Conservation (phyloP, 2,329 filamentous ascomycete genomes). For the Metarhizium anisopliae region DNA sequence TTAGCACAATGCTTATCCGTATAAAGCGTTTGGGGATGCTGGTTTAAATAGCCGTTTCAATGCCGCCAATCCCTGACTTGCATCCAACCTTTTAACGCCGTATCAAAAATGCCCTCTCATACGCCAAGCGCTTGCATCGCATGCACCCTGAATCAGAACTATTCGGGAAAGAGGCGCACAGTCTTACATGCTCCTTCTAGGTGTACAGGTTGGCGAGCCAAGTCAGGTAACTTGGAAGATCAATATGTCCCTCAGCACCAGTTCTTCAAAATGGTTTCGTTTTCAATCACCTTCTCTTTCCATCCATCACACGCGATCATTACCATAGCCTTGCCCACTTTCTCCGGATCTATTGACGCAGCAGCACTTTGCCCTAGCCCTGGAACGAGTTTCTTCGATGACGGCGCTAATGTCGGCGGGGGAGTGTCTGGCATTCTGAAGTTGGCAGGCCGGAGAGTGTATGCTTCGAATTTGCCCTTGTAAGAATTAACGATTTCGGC, state of each 20-base stretch:
- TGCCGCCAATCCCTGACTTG: too few species aligned
- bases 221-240: neutral
- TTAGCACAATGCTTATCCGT: too few species aligned
- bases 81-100: too few species aligned
- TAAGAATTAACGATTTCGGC: conserved; percentile 26
- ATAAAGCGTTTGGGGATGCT: too few species aligned
- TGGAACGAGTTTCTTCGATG: conserved; percentile 17
- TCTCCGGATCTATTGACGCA: conserved; percentile 23
- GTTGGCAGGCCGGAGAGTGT: conserved; percentile 26
- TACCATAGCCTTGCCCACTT: conserved; percentile 27
- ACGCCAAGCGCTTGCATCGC: neutral
- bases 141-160: neutral
- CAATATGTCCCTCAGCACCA: conserved; percentile 2
- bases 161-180: neutral
- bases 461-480: conserved; percentile 23
- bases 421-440: conserved; percentile 19
- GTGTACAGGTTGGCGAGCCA: neutral
- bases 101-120: too few species aligned
- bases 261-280: conserved; percentile 21
- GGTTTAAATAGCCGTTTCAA: too few species aligned
- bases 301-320: conserved; percentile 26
- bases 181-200: neutral
- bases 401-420: conserved; percentile 11
- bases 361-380: conserved; percentile 15
- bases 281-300: conserved; percentile 25